Evolutionary conservation across 768 basidiomycete species (phyloP).

Genomic region (Kwoniella europaea): DNA sequence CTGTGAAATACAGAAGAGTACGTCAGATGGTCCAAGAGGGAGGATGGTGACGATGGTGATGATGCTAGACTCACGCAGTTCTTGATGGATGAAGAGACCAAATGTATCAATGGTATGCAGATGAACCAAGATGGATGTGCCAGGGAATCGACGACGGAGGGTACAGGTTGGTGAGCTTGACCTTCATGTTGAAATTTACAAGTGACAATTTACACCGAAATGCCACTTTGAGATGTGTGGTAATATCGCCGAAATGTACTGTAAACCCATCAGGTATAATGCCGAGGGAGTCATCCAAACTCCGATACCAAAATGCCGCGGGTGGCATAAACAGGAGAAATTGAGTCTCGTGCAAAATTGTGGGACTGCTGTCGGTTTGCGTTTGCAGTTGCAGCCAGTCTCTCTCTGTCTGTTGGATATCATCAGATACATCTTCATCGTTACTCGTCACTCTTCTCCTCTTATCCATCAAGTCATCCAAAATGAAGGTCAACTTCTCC

Average conservation of each 20-base stretch:
- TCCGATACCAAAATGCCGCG: slow-evolving; percentile 12
- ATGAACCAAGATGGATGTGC: neutral
- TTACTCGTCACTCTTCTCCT: neutral
- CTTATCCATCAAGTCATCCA: slow-evolving; percentile 59
- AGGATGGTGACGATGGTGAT: neutral
- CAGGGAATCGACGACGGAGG: neutral
- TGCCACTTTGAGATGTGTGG: neutral
- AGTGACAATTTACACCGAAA: neutral
- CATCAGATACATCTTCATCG: slow-evolving; percentile 3
- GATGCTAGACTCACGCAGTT: slow-evolving; percentile 22
- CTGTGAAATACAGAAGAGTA: neutral
- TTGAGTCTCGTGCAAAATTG: neutral
- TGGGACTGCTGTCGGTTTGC: neutral
- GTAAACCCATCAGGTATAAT: neutral
- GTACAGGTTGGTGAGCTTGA: neutral
- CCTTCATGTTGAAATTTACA: slow-evolving; percentile 9
- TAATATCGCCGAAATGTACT: slow-evolving; percentile 5
- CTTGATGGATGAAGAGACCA: slow-evolving; percentile 26
- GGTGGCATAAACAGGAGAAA: slow-evolving; percentile 24
- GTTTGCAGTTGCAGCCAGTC: slow-evolving; percentile 6
- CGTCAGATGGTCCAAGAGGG: neutral
- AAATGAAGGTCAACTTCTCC: slow-evolving; percentile 97
- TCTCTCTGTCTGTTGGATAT: slow-evolving; percentile 2
- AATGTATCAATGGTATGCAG: neutral
- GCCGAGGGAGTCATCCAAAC: slow-evolving; percentile 14